Base-by-base conservation (phyloP, 2,329 filamentous ascomycete genomes). In the Fusarium pininemorale region DNA sequence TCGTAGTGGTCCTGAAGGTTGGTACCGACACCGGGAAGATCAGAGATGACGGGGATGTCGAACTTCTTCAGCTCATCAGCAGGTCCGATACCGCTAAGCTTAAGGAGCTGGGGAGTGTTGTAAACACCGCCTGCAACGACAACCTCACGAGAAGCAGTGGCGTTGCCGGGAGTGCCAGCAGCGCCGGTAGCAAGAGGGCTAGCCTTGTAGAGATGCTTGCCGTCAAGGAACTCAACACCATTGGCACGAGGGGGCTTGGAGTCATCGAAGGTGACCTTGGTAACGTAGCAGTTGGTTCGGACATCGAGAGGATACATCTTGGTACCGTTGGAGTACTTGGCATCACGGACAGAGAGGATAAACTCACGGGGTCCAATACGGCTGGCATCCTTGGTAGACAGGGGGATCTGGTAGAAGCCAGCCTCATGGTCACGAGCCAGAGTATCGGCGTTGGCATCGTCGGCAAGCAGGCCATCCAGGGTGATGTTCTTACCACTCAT, bases 1-100 rank as follows among this genome's bases (percentile, higher is more conserved):
- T 75, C 87, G 72, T 87, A 87, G 55, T 87, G 87, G 73, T 91
- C 89, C 77, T 89, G 85, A 10, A 91, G 81, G 79, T 90, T 90
- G 41, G 82, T 85, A 37, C 90, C 90, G 7, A 92, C 88, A 39
- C 88, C 89, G 0, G 88, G 87, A 3, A 86, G 82, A 45, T 87
- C 82, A 8, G 82, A 81, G 4, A 89, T 66, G 3, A 87, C 73
- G 0, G 82, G 77, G 41, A 89, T 89, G 22, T 83, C 77, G 58
- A 85, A 82, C n/a, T 80, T 76, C 9, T 82, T 58, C 5, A 90
- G 81, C 26, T 85, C 83, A 1, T 79, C 77, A 2, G 79, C 79
- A 3, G 85, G 83, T 0, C 87, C 87, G 32, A 89, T 81, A 14
- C 87, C 87, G 53, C 85, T 87, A 1, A 88, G 81, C 78, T 87